These are phyloP conservation scores for Irpex rosettiformis DNA, from an alignment of 1,284 basidiomycete genomes.

Conservation along the genomic window DNA sequence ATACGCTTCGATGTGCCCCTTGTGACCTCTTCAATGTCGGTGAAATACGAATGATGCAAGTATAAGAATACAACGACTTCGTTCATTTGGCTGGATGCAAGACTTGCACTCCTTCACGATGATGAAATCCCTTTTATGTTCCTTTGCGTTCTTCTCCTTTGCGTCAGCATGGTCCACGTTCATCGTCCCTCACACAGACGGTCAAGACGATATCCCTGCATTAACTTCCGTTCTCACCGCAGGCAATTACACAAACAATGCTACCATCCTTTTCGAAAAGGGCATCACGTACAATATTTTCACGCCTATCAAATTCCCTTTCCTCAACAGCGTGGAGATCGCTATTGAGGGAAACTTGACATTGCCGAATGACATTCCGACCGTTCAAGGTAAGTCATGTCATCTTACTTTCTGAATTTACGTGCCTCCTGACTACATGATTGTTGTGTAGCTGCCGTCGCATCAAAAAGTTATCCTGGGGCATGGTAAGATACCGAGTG, in stretches of 20 bases:
- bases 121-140: not conserved
- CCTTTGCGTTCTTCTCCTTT: not conserved
- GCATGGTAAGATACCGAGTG: constrained; percentile 39
- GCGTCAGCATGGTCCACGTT: constrained; percentile 43
- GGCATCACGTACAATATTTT: constrained; percentile 58
- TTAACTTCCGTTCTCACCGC: constrained; percentile 38
- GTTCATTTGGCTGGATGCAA: not conserved
- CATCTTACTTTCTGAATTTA: not conserved
- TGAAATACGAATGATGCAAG: not conserved
- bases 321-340: constrained; percentile 53
- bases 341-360: constrained; percentile 56
- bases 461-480: constrained; percentile 40
- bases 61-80: not conserved
- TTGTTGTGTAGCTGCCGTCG: not conserved
- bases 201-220: constrained; percentile 49
- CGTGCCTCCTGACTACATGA: not conserved
- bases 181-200: constrained; percentile 44
- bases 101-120: not conserved
- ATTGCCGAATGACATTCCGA: constrained; percentile 50
- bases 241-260: constrained; percentile 39
- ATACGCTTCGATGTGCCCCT: not conserved
- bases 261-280: constrained; percentile 54
- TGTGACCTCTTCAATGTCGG: not conserved
- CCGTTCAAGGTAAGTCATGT: constrained; percentile 43
- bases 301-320: constrained; percentile 53